Conservation (phyloP, 2,329 filamentous ascomycete species). For the Alternaria sp. region DNA sequence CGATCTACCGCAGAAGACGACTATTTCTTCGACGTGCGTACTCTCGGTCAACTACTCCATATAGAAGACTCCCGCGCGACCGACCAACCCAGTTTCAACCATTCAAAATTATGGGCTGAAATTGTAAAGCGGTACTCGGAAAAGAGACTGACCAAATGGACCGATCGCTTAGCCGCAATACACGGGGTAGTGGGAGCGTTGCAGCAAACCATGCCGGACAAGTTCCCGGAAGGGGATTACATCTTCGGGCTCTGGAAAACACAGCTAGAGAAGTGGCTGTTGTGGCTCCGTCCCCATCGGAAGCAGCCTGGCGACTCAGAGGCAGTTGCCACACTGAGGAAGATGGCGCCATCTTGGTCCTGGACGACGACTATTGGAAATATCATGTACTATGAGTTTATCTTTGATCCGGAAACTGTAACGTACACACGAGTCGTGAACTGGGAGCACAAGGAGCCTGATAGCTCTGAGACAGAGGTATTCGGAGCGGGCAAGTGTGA, state of each 20-base stretch:
- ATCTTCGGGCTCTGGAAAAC: background rate
- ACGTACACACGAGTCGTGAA: background rate
- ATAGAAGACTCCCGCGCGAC: background rate
- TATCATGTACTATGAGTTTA: background rate
- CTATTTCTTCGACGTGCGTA: background rate
- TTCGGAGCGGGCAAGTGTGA: background rate
- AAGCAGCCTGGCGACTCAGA: background rate
- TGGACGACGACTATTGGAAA: background rate
- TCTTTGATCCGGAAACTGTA: background rate
- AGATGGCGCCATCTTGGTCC: background rate
- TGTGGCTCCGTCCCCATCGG: background rate
- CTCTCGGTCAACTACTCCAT: background rate
- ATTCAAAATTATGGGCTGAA: background rate
- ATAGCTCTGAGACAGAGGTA: background rate
- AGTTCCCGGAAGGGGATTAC: background rate
- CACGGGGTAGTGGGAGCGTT: background rate
- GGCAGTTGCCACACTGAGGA: background rate
- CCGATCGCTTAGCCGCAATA: slow-evolving; percentile 4
- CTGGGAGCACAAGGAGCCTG: background rate
- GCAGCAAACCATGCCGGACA: background rate
- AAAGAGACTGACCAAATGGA: background rate
- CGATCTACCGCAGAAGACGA: background rate
- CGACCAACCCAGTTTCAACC: background rate
- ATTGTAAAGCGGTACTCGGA: background rate
- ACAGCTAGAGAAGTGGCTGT: background rate